Conservation (phyloP, 805 yeast species). For the Sungouiozyma ichnusensis region DNA sequence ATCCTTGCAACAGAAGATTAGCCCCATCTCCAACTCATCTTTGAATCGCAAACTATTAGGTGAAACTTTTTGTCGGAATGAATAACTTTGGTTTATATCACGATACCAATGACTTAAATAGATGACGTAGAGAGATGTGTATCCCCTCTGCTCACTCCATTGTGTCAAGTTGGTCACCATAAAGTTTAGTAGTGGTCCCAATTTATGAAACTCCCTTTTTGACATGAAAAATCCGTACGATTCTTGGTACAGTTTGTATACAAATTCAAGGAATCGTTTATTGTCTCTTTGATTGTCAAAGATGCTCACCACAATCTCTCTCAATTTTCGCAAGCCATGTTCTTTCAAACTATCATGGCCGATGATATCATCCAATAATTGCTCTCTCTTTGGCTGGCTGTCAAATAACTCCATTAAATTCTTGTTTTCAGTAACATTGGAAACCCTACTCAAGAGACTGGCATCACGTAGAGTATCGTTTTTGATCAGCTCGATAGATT, state of each 20-base stretch:
- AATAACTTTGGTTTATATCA: slow-evolving; percentile 10
- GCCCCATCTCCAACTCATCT: not conserved
- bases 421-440: slow-evolving; percentile 33
- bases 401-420: slow-evolving; percentile 31
- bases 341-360: slow-evolving; percentile 9
- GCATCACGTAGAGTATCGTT: slow-evolving; percentile 27
- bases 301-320: slow-evolving; percentile 20
- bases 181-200: slow-evolving; percentile 11
- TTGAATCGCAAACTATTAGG: not conserved
- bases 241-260: slow-evolving; percentile 10
- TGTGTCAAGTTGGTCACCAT: slow-evolving; percentile 8
- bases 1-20: slow-evolving; percentile 2
- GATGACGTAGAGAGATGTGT: slow-evolving; percentile 7
- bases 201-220: slow-evolving; percentile 7
- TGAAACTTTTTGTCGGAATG: no score
- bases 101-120: slow-evolving; percentile 15
- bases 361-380: slow-evolving; percentile 32
- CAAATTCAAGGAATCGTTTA: slow-evolving; percentile 8
- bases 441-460: slow-evolving; percentile 56
- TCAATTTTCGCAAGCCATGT: slow-evolving; percentile 26
- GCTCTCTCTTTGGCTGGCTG: slow-evolving; percentile 33
- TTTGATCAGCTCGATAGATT: slow-evolving; percentile 14
- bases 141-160: slow-evolving; percentile 5
- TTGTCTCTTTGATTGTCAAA: slow-evolving; percentile 7
- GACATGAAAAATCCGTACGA: slow-evolving; percentile 11